Base-by-base conservation (phyloP, 192 early-diverging fungal genomes). In the Glomus cerebriforme region DNA sequence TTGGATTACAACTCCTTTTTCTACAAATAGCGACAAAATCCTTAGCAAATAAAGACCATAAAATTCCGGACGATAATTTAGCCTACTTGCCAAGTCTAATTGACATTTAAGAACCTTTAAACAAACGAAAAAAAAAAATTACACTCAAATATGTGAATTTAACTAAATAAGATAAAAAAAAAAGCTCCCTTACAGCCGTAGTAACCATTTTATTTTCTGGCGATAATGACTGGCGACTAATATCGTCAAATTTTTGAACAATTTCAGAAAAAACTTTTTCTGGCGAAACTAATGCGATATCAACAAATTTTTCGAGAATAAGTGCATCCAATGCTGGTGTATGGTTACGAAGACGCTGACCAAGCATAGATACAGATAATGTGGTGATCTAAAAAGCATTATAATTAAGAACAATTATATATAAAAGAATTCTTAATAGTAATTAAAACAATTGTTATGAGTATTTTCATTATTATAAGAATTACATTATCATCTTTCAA, bases 281-380 rank as follows among this genome's bases (percentile, higher is more conserved):
- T 0, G 88, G 85, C 19, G 88, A 87, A 19, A 88, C 84, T 29
- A 91, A 75, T 17, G 93, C 93, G 64, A 93, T 84, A 13, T 87
- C 85, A 2, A 90, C 90, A 8, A 92, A 83, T 59, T 89, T 82
- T 74, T 87, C 82, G 13, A 92, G 84, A 26, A 90, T 85, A 1
- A 88, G 84, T 24, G 85, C 84, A 22, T 80, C 85, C 58, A 92
- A 75, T 27, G 86, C 82, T 3, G 85, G 77, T 58, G 84, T 84
- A 43, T 85, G 73, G 47, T 87, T 85, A 60, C 88, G 88, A 65
- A 90, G 87, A 59, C 91, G 89, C 78, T 88, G 88, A 59, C 89
- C 73, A 76, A 95, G 80, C 85, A 91, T 90, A 17, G 90, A 91
- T 19, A 91, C 88, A 37, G 88, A 88, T 74, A 86, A 78, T 7